Evolutionary conservation across 495 filamentous ascomycete species (phyloP).

Genomic region (Podospora comata): DNA sequence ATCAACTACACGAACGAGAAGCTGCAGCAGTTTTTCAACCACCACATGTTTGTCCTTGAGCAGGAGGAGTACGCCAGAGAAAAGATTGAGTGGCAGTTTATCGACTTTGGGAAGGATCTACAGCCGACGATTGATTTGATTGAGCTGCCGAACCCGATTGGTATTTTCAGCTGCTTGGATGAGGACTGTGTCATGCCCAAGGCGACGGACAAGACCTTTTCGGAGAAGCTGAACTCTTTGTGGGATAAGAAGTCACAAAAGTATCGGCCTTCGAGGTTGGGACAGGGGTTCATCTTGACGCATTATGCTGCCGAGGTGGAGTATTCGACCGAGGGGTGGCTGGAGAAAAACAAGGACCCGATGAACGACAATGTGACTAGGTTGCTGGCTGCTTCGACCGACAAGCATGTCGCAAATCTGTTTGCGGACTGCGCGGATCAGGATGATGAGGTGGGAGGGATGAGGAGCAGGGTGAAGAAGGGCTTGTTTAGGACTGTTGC

Average conservation of each 20-base stretch:
- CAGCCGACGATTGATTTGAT: conserved; percentile 99
- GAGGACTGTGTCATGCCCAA: conserved; percentile 99
- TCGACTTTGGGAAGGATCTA: conserved; percentile 95
- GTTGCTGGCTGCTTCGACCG: conserved; percentile 74
- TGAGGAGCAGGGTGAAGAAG: conserved; percentile 87
- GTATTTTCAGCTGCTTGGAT: conserved; percentile 97
- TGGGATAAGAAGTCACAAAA: conserved; percentile 97
- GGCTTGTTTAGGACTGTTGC: conserved; percentile 96
- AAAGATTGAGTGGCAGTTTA: conserved; percentile 99
- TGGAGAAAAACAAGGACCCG: conserved; percentile 99
- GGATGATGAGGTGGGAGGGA: conserved; percentile 61
- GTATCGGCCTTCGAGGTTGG: conserved; percentile 82
- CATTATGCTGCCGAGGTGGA: conserved; percentile 98
- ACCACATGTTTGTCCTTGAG: conserved; percentile 99
- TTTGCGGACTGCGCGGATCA: conserved; percentile 83
- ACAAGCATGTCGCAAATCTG: conserved; percentile 77
- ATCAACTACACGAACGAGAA: conserved; percentile 99
- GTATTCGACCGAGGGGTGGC: conserved; percentile 91
- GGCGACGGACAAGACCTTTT: conserved; percentile 93
- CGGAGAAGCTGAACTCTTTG: conserved; percentile 91
- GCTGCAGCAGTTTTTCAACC: conserved; percentile 99
- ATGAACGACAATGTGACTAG: conserved; percentile 94
- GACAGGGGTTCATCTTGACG: conserved; percentile 94
- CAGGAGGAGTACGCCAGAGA: conserved; percentile 98
- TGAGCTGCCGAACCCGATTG: conserved; percentile 92